Evolutionary conservation across 2,329 filamentous ascomycete species (phyloP).

Genomic region (Byssoonygena ceratinophila): DNA sequence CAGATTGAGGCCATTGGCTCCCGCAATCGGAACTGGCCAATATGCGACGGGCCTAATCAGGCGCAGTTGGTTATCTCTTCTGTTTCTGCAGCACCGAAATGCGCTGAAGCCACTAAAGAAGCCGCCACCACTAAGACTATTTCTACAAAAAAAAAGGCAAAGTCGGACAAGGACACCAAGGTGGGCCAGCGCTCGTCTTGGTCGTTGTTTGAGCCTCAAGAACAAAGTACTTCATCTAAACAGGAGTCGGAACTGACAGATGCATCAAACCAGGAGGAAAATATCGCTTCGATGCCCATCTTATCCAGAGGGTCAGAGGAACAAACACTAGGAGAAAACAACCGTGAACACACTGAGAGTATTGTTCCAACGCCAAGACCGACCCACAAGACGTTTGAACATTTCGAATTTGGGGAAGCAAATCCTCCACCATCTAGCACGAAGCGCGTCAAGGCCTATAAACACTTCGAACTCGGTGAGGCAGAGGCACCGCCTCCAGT

Average conservation of each 20-base stretch:
- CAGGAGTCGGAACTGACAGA: neutral
- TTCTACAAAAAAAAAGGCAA: neutral
- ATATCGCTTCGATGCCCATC: neutral
- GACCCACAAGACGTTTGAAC: slow-evolving; percentile 68
- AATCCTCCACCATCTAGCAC: slow-evolving; percentile 18
- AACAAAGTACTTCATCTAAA: slow-evolving; percentile 7
- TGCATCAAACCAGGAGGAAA: neutral
- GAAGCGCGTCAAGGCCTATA: neutral
- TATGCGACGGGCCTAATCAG: slow-evolving; percentile 77
- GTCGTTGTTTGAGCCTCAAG: slow-evolving; percentile 59
- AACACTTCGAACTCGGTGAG: slow-evolving; percentile 3
- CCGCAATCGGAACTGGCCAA: slow-evolving; percentile 87
- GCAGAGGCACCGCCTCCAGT: neutral
- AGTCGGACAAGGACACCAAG: slow-evolving; percentile 26
- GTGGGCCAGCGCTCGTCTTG: slow-evolving; percentile 44
- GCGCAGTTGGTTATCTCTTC: slow-evolving; percentile 59
- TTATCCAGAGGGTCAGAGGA: neutral
- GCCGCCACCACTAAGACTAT: neutral
- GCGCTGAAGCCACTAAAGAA: slow-evolving; percentile 14
- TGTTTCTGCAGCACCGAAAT: slow-evolving; percentile 14
- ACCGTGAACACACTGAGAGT: slow-evolving; percentile 35
- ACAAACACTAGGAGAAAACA: neutral
- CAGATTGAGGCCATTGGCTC: slow-evolving; percentile 88
- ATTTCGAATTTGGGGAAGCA: slow-evolving; percentile 64
- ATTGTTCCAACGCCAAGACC: slow-evolving; percentile 48